Evolutionary conservation across 306 rosid species (phyloP), one percentile per base, ranked within the genome.

Genomic region (Prunus salicina): DNA sequence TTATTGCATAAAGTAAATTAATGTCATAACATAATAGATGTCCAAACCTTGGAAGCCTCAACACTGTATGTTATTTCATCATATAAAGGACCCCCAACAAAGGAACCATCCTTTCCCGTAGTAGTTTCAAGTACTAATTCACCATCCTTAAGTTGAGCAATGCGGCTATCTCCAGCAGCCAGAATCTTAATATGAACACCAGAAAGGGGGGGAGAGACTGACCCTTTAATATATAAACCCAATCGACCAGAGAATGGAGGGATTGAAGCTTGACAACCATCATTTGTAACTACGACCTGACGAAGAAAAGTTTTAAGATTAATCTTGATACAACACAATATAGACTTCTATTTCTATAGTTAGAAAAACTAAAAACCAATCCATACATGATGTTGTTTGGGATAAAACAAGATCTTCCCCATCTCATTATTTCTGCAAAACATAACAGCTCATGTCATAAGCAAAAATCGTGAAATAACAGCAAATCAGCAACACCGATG

Each of bases 151-250:
- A 87, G 84, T 61, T 83, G 83, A 73, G 92, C 87, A 81, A 84
- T 62, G 70, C 77, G 78, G 87, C 99, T 89, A 69, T 86, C 90
- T 65, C 90, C 97, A 78, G 87, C 89, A 55, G 98, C 91, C 76
- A 91, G 80, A 79, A 96, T 69, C 77, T 85, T 86, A 73, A 96
- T 80, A 82, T 84, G 91, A 62, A 96, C 93, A 19, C 85, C 97
- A 81, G 96, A 83, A 84, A 89, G 82, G 11, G 96, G 93, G 75
- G 98, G 99, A 60, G 89, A 87, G 79, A 92, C 96, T 28, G 96
- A 87, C 86, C 99, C 99, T 78, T 88, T 92, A 69, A 91, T 82
- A 75, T 91, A 92, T 45, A 89, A 80, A 72, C 99, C 99, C 83
- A 67, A 64, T 69, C 94, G 88, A 76, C 93, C 90, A 84, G 84